These are phyloP conservation scores for Neoascochyta sp. DNA, from an alignment of 2,329 filamentous ascomycete genomes.

Conservation along the genomic window DNA sequence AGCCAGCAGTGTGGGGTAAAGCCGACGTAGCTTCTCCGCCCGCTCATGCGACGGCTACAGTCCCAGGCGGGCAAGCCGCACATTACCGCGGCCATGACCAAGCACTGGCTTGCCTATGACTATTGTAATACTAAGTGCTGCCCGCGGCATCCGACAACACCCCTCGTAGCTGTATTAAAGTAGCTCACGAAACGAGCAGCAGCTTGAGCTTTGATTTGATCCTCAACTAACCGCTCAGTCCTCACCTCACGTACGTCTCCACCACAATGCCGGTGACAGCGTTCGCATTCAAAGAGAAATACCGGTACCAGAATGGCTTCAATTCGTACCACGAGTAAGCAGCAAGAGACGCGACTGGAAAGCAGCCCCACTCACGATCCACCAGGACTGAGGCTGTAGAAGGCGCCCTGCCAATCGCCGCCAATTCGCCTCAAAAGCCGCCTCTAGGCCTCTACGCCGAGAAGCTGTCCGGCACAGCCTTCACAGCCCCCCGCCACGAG, in stretches of 20 bases:
- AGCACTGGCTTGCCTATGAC: conserved; percentile 4
- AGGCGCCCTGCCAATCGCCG: conserved; percentile 68
- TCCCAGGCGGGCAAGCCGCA: conserved; percentile 30
- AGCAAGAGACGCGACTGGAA: no score
- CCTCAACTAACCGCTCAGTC: no score
- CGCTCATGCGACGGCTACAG: conserved; percentile 18
- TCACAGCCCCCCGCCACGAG: conserved; percentile 54
- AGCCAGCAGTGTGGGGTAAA: conserved; percentile 23
- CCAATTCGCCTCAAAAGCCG: conserved; percentile 79
- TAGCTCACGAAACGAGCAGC: no score
- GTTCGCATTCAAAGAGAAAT: conserved; percentile 63
- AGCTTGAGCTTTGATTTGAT: no score
- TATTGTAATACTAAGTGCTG: no score
- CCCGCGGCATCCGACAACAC: conserved; percentile 23
- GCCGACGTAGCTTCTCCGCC: conserved; percentile 18
- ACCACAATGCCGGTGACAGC: conserved; percentile 60
- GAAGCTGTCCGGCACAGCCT: conserved; percentile 59
- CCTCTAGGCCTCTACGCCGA: conserved; percentile 78
- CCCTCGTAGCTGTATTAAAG: no score
- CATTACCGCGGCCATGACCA: conserved; percentile 28
- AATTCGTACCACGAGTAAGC: conserved; percentile 70
- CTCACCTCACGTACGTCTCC: no score
- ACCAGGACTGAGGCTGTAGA: conserved; percentile 70
- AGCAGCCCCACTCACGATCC: conserved; percentile 7
- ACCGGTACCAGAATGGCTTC: conserved; percentile 77